These are phyloP conservation scores for Senna siamea DNA, from an alignment of 306 rosid genomes.

Conservation along the genomic window DNA sequence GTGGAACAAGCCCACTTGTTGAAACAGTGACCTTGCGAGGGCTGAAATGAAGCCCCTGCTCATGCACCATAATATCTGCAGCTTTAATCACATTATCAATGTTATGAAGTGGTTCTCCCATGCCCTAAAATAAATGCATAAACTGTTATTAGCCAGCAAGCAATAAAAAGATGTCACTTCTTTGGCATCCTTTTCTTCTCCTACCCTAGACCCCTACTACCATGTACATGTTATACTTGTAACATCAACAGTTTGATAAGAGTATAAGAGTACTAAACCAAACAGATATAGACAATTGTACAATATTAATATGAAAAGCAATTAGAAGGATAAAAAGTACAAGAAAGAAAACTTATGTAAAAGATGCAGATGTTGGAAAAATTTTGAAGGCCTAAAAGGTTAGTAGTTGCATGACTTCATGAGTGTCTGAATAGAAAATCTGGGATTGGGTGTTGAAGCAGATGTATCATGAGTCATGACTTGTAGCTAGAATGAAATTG, in stretches of 20 bases:
- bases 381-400: not conserved
- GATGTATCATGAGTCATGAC: slow-evolving; percentile 1
- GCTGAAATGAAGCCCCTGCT: slow-evolving; percentile 93
- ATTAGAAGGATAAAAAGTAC: not conserved
- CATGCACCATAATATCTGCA: slow-evolving; percentile 86
- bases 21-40: slow-evolving; percentile 96
- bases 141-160: slow-evolving; percentile 33
- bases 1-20: slow-evolving; percentile 96
- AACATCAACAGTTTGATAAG: slow-evolving; percentile 19
- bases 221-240: not conserved
- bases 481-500: slow-evolving; percentile 8
- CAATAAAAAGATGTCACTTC: slow-evolving; percentile 14
- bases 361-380: not conserved
- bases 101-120: slow-evolving; percentile 98
- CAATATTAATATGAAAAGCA: not conserved
- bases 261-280: slow-evolving; percentile 5
- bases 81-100: slow-evolving; percentile 93
- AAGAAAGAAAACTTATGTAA: not conserved
- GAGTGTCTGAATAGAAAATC: not conserved
- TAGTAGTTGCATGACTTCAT: not conserved
- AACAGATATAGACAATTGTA: slow-evolving; percentile 11
- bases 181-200: slow-evolving; percentile 8
- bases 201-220: too few relatives aligned
- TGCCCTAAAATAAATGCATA: slow-evolving; percentile 63
- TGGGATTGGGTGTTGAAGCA: not conserved